Conservation (phyloP, 2,329 filamentous ascomycete species). For the Penicillium sp. region DNA sequence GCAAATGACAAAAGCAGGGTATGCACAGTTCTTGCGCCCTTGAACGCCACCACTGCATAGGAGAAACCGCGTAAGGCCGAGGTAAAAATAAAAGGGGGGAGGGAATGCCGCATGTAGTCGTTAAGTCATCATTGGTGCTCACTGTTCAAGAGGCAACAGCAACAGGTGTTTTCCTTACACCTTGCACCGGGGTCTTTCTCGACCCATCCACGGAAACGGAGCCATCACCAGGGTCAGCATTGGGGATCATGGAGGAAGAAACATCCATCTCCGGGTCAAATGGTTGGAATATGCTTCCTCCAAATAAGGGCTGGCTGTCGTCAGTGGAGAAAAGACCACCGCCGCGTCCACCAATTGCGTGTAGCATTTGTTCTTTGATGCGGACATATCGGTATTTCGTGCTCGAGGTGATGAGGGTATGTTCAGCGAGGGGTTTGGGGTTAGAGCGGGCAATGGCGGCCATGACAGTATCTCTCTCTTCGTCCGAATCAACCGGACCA, state of each 20-base stretch:
- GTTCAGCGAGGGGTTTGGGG: slow-evolving; percentile 73
- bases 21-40: slow-evolving; percentile 3
- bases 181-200: slow-evolving; percentile 23
- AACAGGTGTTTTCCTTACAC: slow-evolving; percentile 17
- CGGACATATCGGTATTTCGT: slow-evolving; percentile 62
- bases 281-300: slow-evolving; percentile 36
- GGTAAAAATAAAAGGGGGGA: not conserved
- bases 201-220: slow-evolving; percentile 18
- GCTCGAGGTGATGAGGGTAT: slow-evolving; percentile 51
- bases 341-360: slow-evolving; percentile 54
- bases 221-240: slow-evolving; percentile 23
- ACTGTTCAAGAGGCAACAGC: slow-evolving; percentile 7
- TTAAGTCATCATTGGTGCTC: slow-evolving; percentile 22
- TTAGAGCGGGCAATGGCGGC: slow-evolving; percentile 70
- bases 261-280: slow-evolving; percentile 24
- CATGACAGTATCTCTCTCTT: slow-evolving; percentile 91
- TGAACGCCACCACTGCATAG: slow-evolving; percentile 16
- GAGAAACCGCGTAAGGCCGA: not conserved
- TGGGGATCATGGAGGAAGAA: slow-evolving; percentile 22
- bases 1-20: slow-evolving; percentile 1
- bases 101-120: slow-evolving; percentile 2
- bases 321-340: slow-evolving; percentile 47
- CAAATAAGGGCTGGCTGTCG: slow-evolving; percentile 30
- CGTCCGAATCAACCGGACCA: slow-evolving; percentile 85
- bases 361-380: slow-evolving; percentile 63